These are phyloP conservation scores for Hypoxylon sp. DNA, from an alignment of 2,329 filamentous ascomycete genomes.

Conservation along the genomic window DNA sequence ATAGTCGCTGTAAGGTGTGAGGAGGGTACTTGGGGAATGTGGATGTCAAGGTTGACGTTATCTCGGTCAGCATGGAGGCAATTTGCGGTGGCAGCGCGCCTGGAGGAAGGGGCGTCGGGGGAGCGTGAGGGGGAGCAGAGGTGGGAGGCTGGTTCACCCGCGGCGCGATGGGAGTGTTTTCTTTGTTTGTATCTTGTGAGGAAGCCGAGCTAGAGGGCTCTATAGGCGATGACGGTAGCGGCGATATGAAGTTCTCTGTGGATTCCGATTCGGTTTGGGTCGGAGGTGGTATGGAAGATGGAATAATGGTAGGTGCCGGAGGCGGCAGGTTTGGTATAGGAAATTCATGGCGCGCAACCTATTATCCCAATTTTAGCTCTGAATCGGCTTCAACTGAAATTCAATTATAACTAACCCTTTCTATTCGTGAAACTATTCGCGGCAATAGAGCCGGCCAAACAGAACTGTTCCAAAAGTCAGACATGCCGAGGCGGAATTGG, in stretches of 20 bases:
- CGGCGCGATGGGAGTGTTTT: constrained; percentile 65
- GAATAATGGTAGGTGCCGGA: constrained; percentile 44
- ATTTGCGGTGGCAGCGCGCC: constrained; percentile 75
- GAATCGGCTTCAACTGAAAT: background rate
- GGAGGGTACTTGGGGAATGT: constrained; percentile 84
- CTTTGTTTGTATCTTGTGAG: constrained; percentile 76
- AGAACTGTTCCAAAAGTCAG: constrained; percentile 52
- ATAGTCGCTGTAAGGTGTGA: constrained; percentile 91
- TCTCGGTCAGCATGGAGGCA: constrained; percentile 71
- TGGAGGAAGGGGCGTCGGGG: constrained; percentile 53
- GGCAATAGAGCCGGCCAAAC: constrained; percentile 58
- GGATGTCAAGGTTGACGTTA: constrained; percentile 71
- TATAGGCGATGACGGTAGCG: constrained; percentile 62
- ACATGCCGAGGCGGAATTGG: constrained; percentile 22
- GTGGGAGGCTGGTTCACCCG: constrained; percentile 55
- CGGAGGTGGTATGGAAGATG: constrained; percentile 54
- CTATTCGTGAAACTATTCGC: constrained; percentile 57
- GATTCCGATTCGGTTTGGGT: constrained; percentile 56
- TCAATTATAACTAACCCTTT: constrained; percentile 63
- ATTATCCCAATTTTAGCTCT: constrained; percentile 26
- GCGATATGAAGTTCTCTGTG: constrained; percentile 61
- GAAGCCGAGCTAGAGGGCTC: constrained; percentile 56
- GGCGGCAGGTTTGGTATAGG: constrained; percentile 74
- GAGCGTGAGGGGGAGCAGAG: constrained; percentile 56
- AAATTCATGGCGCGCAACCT: constrained; percentile 85